Base-by-base conservation (phyloP, 208 protist species). In the Trichomonas vaginalis region DNA sequence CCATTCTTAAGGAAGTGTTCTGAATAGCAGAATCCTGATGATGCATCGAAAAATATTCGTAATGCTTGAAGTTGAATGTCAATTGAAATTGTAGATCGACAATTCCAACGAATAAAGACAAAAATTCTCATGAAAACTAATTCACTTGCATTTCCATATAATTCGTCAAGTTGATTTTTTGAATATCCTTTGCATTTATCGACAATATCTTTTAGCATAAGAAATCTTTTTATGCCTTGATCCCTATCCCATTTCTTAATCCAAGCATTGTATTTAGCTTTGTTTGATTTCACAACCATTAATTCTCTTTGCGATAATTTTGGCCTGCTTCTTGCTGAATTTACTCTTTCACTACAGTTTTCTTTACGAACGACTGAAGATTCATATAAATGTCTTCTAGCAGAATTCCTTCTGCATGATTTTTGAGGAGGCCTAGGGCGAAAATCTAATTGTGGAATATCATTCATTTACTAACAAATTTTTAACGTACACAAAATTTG, bases 11-110 rank as follows among this genome's bases (percentile, higher is more conserved):
- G 39, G 39, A 88, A 88, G 32, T 88, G 82, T 4, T 88, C 32
- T 45, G 82, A 35, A 23, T n/a, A 88, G 1, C 82, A 88, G 27
- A 45, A 88, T 17, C 82, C 82, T 23, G 35, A 45, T 48, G 82
- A 88, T 47, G 82, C 82, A 45, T 88, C 82, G 40, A 88, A 88
- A 88, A 88, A 88, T 88, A 88, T 47, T 45, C 82, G 35, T 32
- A 88, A 39, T 4, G 82, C 82, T 88, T 88, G 82, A 32, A 88
- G 39, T 88, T 88, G 82, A 17, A 88, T 9, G 27, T 35, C 82
- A 47, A 88, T 88, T 48, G 82, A 88, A 88, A 35, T 23, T n/a
- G 35, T 40, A n/a, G 35, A 40, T 1, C 8, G 35, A 88, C 39
- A 88, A 88, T 88, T 88, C 40, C 32, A 88, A 45, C 82, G 35